Evolutionary conservation across 225 moss, liverwort and hornwort species (phyloP).

Genomic region (Bryoerythrophyllum caledonicum): DNA sequence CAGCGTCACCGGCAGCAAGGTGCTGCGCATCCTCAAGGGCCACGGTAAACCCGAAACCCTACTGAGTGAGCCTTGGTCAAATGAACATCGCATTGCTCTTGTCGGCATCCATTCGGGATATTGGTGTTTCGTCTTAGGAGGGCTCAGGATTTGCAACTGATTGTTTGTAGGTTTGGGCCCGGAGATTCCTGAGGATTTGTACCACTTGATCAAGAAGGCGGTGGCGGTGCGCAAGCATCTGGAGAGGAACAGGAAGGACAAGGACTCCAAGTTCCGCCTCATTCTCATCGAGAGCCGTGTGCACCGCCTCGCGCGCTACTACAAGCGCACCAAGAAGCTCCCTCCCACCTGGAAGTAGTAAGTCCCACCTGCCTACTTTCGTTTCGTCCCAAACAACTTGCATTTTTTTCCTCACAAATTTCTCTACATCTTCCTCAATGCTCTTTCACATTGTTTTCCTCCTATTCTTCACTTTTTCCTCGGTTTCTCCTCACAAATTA

Average conservation of each 20-base stretch:
- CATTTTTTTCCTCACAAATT: too few species aligned
- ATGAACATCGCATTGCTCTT: too few species aligned
- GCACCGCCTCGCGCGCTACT: conserved; percentile 72
- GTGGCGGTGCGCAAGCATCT: conserved; percentile 75
- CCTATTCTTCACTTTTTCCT: too few species aligned
- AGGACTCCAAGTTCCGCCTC: conserved; percentile 75
- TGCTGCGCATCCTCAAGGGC: conserved; percentile 20
- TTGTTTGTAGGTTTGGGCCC: conserved; percentile 63
- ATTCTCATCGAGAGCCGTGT: conserved; percentile 76
- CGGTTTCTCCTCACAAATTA: too few species aligned
- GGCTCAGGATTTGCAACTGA: neutral
- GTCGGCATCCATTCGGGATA: too few species aligned
- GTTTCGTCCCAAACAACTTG: too few species aligned
- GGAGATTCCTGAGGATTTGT: conserved; percentile 72
- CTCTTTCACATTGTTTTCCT: too few species aligned
- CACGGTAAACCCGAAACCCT: neutral
- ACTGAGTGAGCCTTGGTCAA: too few species aligned
- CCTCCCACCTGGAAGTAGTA: conserved; percentile 82
- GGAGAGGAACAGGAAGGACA: conserved; percentile 77
- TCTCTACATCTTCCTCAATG: too few species aligned
- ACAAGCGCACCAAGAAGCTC: conserved; percentile 87
- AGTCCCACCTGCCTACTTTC: conserved; percentile 11
- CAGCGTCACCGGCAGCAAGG: conserved; percentile 16
- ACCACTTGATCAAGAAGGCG: conserved; percentile 78
- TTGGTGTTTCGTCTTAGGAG: neutral